Percentiles rank a stretch among this genome's conserved stretches.
Evolutionary conservation across 1,284 basidiomycete species (phyloP).

Genomic region (Xanthoconium separans): DNA sequence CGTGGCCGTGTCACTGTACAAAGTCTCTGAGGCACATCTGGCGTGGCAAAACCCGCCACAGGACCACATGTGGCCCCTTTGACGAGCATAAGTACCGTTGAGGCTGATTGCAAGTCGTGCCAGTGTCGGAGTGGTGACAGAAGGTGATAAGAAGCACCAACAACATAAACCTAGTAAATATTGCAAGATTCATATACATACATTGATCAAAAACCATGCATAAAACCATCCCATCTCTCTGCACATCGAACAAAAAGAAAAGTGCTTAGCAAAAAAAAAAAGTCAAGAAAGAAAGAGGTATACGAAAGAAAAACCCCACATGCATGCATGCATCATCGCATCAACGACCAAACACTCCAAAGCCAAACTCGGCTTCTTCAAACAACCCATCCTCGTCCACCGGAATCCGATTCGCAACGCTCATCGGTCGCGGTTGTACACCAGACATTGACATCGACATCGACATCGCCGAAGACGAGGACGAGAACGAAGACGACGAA

Average conservation of each 20-base stretch:
- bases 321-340: no score
- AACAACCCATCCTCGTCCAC: slow-evolving; percentile 19
- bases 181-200: slow-evolving; percentile 13
- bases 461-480: no score
- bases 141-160: no score
- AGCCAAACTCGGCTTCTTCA: slow-evolving; percentile 21
- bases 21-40: no score
- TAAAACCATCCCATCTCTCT: neutral
- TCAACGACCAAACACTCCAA: slow-evolving; percentile 8
- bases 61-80: no score
- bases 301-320: neutral
- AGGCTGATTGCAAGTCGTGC: no score
- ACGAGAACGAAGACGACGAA: slow-evolving; percentile 14
- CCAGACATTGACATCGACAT: neutral
- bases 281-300: neutral
- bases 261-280: neutral
- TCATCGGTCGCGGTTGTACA: slow-evolving; percentile 7
- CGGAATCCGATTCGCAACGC: slow-evolving; percentile 18
- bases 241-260: slow-evolving; percentile 1
- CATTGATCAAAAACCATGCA: neutral
- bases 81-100: no score
- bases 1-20: no score
- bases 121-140: no score
- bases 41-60: no score
- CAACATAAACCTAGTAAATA: neutral